Evolutionary conservation across 352 stramenopile genomes (phyloP), one percentile per base, ranked within the genome.

Genomic region (Pythium angustatum): DNA sequence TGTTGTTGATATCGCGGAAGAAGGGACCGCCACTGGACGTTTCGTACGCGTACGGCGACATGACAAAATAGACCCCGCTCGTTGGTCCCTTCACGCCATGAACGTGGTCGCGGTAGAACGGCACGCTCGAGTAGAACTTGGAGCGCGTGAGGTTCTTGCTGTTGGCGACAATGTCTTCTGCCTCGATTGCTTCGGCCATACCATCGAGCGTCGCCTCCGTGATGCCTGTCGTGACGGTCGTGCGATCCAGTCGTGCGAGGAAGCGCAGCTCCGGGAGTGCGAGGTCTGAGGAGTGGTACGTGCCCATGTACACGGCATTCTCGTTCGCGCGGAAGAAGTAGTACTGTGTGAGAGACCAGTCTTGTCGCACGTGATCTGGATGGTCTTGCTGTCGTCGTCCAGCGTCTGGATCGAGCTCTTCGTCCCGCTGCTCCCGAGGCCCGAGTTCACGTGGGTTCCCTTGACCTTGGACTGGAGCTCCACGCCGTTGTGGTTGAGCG

Each of bases 1-100:
- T 71, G 69, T 85, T 82, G 67, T 85, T 85, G 58, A 85, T 85
- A 45, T 85, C 77, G 34, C 75, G 72, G 70, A 76, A 83, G 67
- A 83, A 85, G 21, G 77, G 77, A 0, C 77, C 77, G 24, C 65
- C 62, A 11, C 53, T 78, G 7, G 77, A 85, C 1, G 65, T 78
- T 45, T 86, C 77, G 66, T 82, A 85, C 28, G 64, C 68, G 22
- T 43, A 49, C 5, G 77, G 62, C 8, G 77, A 85, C 53, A 86
- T 75, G 15, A 86, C 75, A 11, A 86, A 76, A 62, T 82, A 83
- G 10, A 83, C 73, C 24, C 77, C 75, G 0, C 64, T 73, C 27
- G 69, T 59, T 2, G 63, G 58, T 14, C 75, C 76, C 17, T 59
- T 66, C 17, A 83, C 77, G 11, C 77, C 75, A 48, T 83, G 75